Percentiles rank a stretch among this genome's conserved stretches.
phyloP scores from a whole-genome alignment of 2,329 filamentous ascomycete genomes.

The Hymenoscyphus occultus region DNA sequence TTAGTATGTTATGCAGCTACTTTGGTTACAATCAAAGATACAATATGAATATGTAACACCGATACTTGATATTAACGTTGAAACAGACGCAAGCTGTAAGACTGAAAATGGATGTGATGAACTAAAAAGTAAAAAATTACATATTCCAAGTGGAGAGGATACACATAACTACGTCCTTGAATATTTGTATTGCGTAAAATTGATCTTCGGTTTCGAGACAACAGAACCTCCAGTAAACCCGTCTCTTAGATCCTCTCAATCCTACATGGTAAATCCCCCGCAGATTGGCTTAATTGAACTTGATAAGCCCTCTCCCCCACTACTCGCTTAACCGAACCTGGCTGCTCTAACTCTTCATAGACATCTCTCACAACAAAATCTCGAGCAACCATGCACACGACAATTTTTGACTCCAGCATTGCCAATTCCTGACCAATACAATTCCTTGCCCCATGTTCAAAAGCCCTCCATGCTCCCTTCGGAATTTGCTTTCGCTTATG shows the following conservation, averaged over 20 bases:
- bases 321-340: not conserved
- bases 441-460: slow-evolving; percentile 51
- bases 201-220: too few species aligned
- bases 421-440: slow-evolving; percentile 56
- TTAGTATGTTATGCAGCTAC: too few species aligned
- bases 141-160: too few species aligned
- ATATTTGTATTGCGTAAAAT: too few species aligned
- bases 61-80: too few species aligned
- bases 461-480: slow-evolving; percentile 49
- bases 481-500: slow-evolving; percentile 35
- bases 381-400: slow-evolving; percentile 45
- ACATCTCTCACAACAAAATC: slow-evolving; percentile 46
- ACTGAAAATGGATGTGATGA: too few species aligned
- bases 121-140: too few species aligned
- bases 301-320: slow-evolving; percentile 21
- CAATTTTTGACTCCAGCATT: slow-evolving; percentile 46
- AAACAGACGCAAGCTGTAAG: too few species aligned
- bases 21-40: too few species aligned
- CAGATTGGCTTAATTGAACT: slow-evolving; percentile 12
- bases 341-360: slow-evolving; percentile 29
- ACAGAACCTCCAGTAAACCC: too few species aligned
- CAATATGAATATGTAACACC: too few species aligned
- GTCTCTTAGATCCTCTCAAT: not conserved
- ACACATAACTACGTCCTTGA: too few species aligned
- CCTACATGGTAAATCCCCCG: slow-evolving; percentile 5